These are phyloP conservation scores for Colletotrichum lindemuthianum DNA, from an alignment of 2,329 filamentous ascomycete genomes.

Conservation along the genomic window DNA sequence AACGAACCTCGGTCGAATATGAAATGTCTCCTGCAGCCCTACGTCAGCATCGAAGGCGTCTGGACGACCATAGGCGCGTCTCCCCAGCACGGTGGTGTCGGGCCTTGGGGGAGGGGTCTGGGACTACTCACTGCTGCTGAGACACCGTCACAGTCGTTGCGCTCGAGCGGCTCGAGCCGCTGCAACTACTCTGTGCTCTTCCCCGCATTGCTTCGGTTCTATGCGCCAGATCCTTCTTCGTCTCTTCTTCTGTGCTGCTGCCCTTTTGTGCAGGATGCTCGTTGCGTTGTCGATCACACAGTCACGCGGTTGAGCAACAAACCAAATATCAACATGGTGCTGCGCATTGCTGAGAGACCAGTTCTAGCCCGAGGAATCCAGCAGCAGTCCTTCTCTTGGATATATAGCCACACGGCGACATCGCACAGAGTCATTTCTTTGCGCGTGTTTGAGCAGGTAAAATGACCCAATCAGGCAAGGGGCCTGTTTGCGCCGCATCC, in stretches of 20 bases:
- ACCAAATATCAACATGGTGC: too few species aligned
- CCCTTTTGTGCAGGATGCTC: too few species aligned
- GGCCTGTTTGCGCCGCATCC: slow-evolving; percentile 1
- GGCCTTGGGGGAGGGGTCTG: too few species aligned
- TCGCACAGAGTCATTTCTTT: slow-evolving; percentile 1
- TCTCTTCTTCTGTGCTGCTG: neutral
- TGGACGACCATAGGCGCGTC: too few species aligned
- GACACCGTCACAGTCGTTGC: neutral
- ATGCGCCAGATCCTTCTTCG: neutral
- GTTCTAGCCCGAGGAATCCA: neutral
- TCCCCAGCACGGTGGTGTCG: too few species aligned
- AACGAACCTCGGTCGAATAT: slow-evolving; percentile 33
- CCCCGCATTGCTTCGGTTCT: slow-evolving; percentile 16
- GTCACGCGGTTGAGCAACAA: too few species aligned
- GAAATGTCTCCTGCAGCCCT: slow-evolving; percentile 21
- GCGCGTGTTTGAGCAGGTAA: slow-evolving; percentile 35
- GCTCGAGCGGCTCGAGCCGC: slow-evolving; percentile 31
- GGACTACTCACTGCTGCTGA: too few species aligned
- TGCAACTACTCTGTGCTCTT: slow-evolving; percentile 27
- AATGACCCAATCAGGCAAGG: slow-evolving; percentile 25
- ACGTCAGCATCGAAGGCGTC: neutral
- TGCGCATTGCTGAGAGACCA: too few species aligned
- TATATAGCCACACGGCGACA: neutral
- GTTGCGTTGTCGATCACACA: too few species aligned
- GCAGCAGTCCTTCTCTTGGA: neutral